These are phyloP conservation scores for Clonostachys byssicola DNA, from an alignment of 2,329 filamentous ascomycete species.

Conservation along the genomic window DNA sequence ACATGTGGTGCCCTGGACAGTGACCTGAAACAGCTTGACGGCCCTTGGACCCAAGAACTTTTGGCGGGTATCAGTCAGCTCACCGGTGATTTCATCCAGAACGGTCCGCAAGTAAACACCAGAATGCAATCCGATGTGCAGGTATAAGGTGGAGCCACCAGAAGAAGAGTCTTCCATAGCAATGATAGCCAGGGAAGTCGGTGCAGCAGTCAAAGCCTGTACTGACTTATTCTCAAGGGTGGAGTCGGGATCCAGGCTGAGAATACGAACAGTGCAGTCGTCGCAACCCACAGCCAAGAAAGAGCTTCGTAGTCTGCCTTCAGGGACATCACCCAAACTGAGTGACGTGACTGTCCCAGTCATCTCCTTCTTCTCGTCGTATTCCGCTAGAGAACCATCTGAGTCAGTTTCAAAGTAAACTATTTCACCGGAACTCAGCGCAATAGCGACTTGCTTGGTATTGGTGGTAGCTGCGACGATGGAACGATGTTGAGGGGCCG, in stretches of 20 bases:
- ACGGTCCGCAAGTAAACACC: conserved; percentile 95
- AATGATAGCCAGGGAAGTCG: conserved; percentile 86
- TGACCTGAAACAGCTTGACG: conserved; percentile 88
- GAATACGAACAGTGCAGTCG: conserved; percentile 90
- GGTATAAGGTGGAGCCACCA: conserved; percentile 82
- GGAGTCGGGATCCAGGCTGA: conserved; percentile 84
- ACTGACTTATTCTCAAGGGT: conserved; percentile 92
- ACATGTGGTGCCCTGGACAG: conserved; percentile 77
- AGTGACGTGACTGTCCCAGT: conserved; percentile 91
- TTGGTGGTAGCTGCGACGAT: conserved; percentile 95
- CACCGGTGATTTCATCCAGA: conserved; percentile 90
- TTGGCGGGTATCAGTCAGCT: conserved; percentile 89
- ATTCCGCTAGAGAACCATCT: conserved; percentile 87
- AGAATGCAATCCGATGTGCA: conserved; percentile 93
- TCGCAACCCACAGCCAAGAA: conserved; percentile 96
- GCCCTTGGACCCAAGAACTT: conserved; percentile 91
- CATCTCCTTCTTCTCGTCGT: conserved; percentile 93
- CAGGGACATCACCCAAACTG: conserved; percentile 89
- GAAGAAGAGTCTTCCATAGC: conserved; percentile 92
- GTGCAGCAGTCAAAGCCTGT: conserved; percentile 86
- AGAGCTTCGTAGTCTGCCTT: conserved; percentile 82
- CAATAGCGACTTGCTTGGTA: conserved; percentile 86
- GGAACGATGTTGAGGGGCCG: conserved; percentile 85
- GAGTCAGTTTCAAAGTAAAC: conserved; percentile 97
- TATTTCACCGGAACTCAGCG: conserved; percentile 92